phyloP scores from a whole-genome alignment of 441 rosid species.

The Croton setiger region DNA sequence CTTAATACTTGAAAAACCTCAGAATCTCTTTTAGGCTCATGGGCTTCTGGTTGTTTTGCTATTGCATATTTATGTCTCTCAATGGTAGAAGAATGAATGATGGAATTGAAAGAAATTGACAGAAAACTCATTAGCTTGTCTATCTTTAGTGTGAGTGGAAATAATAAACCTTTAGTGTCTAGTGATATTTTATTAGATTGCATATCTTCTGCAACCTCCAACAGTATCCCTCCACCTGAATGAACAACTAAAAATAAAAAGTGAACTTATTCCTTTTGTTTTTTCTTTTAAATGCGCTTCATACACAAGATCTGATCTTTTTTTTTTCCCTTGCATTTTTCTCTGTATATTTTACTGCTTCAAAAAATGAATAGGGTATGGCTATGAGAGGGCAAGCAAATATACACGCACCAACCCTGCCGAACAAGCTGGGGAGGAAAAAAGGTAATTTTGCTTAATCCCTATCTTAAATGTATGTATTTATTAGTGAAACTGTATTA shows the following conservation, averaged over 20 bases:
- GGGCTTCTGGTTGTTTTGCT: neutral
- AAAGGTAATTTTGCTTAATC: constrained; percentile 46
- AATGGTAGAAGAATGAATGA: neutral
- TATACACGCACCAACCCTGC: constrained; percentile 25
- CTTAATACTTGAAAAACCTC: neutral
- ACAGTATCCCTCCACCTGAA: too few species aligned
- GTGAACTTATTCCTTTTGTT: too few species aligned
- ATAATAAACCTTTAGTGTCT: neutral
- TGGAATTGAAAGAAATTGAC: neutral
- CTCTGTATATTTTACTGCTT: neutral
- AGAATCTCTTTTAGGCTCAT: too few species aligned
- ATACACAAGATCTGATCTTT: too few species aligned
- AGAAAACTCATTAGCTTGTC: constrained; percentile 1
- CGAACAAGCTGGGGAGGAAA: constrained; percentile 36
- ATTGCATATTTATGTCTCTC: neutral
- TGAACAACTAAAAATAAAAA: too few species aligned
- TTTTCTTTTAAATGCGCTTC: too few species aligned
- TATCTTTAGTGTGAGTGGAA: constrained; percentile 4
- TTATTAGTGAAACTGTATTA: neutral
- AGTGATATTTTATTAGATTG: neutral
- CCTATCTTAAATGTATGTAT: neutral
- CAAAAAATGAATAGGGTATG: constrained; percentile 33
- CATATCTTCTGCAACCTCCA: too few species aligned
- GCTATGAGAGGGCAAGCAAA: constrained; percentile 35
- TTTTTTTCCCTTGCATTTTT: neutral